A percentile compares a stretch with the other conserved stretches of the same genome.
phyloP scores from a whole-genome alignment of 768 basidiomycete genomes.

The Psilocybe cubensis region DNA sequence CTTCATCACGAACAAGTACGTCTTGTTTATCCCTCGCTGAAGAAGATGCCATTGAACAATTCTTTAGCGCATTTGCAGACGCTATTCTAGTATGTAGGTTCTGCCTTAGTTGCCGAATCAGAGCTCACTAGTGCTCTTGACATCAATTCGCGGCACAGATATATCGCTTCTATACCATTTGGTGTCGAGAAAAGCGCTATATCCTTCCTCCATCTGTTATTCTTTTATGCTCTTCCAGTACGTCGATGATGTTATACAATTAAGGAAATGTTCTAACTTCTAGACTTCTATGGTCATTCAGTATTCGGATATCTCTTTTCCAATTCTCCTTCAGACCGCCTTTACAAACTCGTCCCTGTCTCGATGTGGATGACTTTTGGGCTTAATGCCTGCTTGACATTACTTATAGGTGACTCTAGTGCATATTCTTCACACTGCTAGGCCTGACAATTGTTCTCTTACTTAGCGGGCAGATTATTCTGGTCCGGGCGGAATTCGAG shows the following conservation, averaged over 20 bases:
- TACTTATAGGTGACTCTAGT: constrained; percentile 19
- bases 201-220: constrained; percentile 16
- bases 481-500: constrained; percentile 19
- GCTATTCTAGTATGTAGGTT: constrained; percentile 21
- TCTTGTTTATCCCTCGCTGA: not conserved
- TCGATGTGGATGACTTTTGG: constrained; percentile 26
- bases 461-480: constrained; percentile 16
- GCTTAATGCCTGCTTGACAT: constrained; percentile 21
- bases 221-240: constrained; percentile 20
- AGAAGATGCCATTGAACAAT: not conserved
- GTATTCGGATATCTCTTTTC: constrained; percentile 23
- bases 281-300: constrained; percentile 3
- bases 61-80: constrained; percentile 23
- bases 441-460: not conserved
- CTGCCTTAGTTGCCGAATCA: constrained; percentile 3
- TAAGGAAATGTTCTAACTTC: not conserved
- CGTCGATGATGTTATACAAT: constrained; percentile 4
- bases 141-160: constrained; percentile 16
- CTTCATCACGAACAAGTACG: constrained; percentile 22
- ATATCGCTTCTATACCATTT: constrained; percentile 27
- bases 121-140: not conserved
- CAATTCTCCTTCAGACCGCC: constrained; percentile 7
- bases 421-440: not conserved
- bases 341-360: constrained; percentile 10
- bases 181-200: constrained; percentile 17